Evolutionary conservation across 1,284 basidiomycete genomes (phyloP), one percentile per base, ranked within the genome.

Genomic region (Ceratobasidium sp.): DNA sequence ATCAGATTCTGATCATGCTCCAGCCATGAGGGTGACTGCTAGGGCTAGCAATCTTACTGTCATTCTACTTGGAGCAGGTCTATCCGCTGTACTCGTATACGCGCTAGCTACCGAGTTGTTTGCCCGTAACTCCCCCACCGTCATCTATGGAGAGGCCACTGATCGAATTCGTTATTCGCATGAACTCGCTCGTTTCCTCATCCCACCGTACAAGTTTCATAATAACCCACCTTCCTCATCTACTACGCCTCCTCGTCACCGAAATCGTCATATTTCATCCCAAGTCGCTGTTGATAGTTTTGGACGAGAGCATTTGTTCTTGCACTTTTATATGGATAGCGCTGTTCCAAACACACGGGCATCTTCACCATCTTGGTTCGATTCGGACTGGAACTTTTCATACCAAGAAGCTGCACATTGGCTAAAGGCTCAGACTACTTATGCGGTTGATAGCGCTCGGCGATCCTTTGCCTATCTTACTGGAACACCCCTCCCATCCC

Each of bases 41-140:
- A 85, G 88, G 73, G 91, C 90, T 39, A 86, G 90, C 6, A 95
- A 94, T 74, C 77, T 95, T 14, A 83, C 86, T 6, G 89, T 97
- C 58, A 93, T 97, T 72, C 74, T 95, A 4, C 78, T 93, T 52
- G 93, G 93, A 36, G 93, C 90, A 23, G 89, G 87, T 33, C 82
- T 92, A 36, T 92, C 91, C 49, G 86, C 87, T 8, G 81, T 95
- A 54, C 83, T 95, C 41, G 80, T 89, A n/a, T 93, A 82, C 56
- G 78, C 81, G 1, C 76, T 83, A 6, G 79, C 78, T 0, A 80
- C 80, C 27, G 82, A 82, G 76, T 82, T 97, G 5, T 95, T 96
- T 78, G 94, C 93, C 14, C 88, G 85, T 75, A 98, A 97, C 78
- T 95, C 93, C 30, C 92, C 94, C 1, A 93, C 92, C 1, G 92